Percentiles rank a stretch among this genome's conserved stretches.
Evolutionary conservation across 306 rosid genomes (phyloP).

Genomic region (Potentilla sterilis): DNA sequence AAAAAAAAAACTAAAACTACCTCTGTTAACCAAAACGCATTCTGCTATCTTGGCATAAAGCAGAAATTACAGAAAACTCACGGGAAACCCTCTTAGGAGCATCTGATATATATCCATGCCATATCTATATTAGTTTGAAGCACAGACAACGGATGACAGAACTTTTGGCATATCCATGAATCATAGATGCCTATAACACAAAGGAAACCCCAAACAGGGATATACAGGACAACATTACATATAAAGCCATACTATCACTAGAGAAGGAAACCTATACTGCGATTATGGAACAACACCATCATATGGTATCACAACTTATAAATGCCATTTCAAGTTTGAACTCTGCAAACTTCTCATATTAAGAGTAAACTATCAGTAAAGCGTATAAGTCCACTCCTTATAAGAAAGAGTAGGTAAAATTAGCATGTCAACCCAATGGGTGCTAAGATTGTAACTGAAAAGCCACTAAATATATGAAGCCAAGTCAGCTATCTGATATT

Average conservation of each 20-base stretch:
- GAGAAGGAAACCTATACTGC: not conserved
- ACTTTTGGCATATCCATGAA: not conserved
- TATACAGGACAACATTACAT: not conserved
- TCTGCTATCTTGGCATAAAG: not conserved
- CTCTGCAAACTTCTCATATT: not conserved
- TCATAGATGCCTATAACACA: not conserved
- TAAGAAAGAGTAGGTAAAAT: not conserved
- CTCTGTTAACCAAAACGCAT: not conserved
- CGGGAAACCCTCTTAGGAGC: not conserved
- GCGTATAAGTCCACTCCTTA: not conserved
- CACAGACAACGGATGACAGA: not conserved
- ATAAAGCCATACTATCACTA: not conserved
- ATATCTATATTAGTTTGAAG: not conserved
- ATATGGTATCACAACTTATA: not conserved
- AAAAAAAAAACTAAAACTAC: too few species aligned
- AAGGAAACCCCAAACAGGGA: not conserved
- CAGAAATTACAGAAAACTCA: not conserved
- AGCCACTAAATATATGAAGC: not conserved
- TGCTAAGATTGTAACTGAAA: too few species aligned
- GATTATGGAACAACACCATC: constrained; percentile 1
- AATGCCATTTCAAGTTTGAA: not conserved
- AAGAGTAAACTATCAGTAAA: not conserved
- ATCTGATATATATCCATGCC: not conserved
- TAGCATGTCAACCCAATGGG: not conserved
- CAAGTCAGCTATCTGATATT: not conserved